phyloP scores from a whole-genome alignment of 169 alveolate genomes.

The Plasmodium ovale region DNA sequence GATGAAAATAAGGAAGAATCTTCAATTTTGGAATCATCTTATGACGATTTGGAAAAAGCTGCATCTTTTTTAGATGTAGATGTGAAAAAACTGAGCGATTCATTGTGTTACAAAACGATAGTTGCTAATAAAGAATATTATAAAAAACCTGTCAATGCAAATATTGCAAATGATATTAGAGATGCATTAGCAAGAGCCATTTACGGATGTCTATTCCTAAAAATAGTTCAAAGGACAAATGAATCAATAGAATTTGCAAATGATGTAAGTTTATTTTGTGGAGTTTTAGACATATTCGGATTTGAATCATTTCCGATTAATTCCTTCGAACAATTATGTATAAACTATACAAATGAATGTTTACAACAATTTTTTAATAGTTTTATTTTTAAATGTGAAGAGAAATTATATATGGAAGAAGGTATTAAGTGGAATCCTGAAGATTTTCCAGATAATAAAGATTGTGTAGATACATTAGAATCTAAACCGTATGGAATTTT shows the following conservation, averaged over 20 bases:
- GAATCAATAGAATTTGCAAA: constrained; percentile 88
- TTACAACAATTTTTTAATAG: constrained; percentile 94
- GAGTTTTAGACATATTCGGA: constrained; percentile 97
- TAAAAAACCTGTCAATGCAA: constrained; percentile 86
- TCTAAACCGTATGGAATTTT: constrained; percentile 88
- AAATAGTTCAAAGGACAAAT: constrained; percentile 95
- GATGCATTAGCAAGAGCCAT: constrained; percentile 98
- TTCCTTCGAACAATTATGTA: constrained; percentile 97
- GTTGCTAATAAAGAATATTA: constrained; percentile 84
- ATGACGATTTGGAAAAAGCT: constrained; percentile 79
- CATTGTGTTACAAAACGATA: constrained; percentile 84
- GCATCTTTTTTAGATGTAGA: constrained; percentile 82
- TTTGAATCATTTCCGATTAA: constrained; percentile 97
- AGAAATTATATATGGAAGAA: constrained; percentile 92
- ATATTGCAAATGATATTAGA: constrained; percentile 90
- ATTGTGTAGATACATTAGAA: constrained; percentile 95
- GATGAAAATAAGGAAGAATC: constrained; percentile 83
- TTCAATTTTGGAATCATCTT: constrained; percentile 75
- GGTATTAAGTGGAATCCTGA: constrained; percentile 95
- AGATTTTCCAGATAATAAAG: constrained; percentile 97
- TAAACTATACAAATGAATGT: constrained; percentile 98
- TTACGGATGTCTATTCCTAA: constrained; percentile 95
- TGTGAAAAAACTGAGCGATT: constrained; percentile 78
- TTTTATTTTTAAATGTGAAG: constrained; percentile 96
- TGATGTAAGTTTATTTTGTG: constrained; percentile 86